Base-by-base conservation (phyloP, 2,329 filamentous ascomycete genomes). In the Talaromyces sp. region DNA sequence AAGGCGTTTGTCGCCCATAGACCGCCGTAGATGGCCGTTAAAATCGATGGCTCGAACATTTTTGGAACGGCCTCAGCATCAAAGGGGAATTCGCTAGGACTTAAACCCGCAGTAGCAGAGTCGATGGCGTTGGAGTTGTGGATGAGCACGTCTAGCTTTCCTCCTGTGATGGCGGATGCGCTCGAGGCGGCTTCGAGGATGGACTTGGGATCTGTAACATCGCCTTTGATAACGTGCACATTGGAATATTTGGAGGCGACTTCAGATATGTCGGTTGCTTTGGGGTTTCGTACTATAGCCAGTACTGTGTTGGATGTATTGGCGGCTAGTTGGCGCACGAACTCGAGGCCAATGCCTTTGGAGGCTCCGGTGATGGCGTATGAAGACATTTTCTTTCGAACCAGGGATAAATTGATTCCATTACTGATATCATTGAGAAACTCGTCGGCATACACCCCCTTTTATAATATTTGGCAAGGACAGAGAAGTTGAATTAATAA, bases 131-230 rank as follows among this genome's bases (percentile, higher is more conserved):
- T 77, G 36, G 76, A 77, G 63, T 79, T 81, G 60, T 78, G 74
- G 66, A 82, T 78, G 17, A 83, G 69, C 54, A 79, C 74, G 69
- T 82, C 80, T 22, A 82, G 72, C 27, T 68, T 73, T 34, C 77
- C 78, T 25, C 70, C 73, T 5, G 76, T 78, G 64, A 80, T 69
- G n/a, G 69, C 63, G 13, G 75, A 68, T 17, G 72, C 70, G 36
- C 71, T 68, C 1, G 70, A 68, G 19, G 77, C 77, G 17, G 77
- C 77, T n/a, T 70, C 74, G 17, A 71, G 72, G 54, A 81, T 73
- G 29, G 72, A 76, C 17, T 72, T 67, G 31, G 72, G 73, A 58
- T 74, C 69, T 34, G 70, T 71, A 8, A 69, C 72, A 64, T 71
- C 72, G 65, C 69, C 72, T 68, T 68, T 67, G 66, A 82, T 61